These are phyloP conservation scores for Nemophila menziesii DNA, from an alignment of 257 asterid genomes.

Conservation along the genomic window DNA sequence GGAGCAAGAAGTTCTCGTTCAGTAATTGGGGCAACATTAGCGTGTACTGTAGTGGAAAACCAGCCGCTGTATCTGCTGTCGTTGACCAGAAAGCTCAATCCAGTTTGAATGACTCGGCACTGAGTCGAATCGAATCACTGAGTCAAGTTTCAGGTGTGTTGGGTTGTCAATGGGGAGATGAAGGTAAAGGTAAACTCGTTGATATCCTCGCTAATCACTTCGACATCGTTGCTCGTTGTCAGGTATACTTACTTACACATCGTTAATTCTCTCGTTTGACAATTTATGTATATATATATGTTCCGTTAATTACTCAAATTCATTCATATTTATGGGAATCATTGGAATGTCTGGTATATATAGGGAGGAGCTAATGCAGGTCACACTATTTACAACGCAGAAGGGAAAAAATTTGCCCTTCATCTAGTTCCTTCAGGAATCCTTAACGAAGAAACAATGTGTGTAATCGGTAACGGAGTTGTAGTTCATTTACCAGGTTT, in stretches of 20 bases:
- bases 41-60: neutral
- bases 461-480: constrained; percentile 77
- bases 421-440: constrained; percentile 97
- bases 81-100: constrained; percentile 10
- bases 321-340: no score
- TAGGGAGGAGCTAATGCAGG: constrained; percentile 99
- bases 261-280: neutral
- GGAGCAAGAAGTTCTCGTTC: no score
- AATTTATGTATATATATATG: neutral
- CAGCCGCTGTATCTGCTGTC: constrained; percentile 8
- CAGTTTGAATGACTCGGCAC: constrained; percentile 16
- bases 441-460: constrained; percentile 31
- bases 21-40: neutral
- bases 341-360: neutral
- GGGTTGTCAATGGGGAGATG: constrained; percentile 99
- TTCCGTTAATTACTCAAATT: neutral
- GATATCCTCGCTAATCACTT: constrained; percentile 82
- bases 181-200: constrained; percentile 93
- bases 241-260: constrained; percentile 30
- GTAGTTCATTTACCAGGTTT: constrained; percentile 84
- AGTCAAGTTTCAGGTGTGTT: constrained; percentile 93
- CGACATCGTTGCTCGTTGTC: constrained; percentile 94
- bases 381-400: constrained; percentile 91
- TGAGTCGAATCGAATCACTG: constrained; percentile 56
- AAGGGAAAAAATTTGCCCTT: constrained; percentile 86